Conservation (phyloP, 176 grass and related monocot genomes). For the Oryza glaberrima region DNA sequence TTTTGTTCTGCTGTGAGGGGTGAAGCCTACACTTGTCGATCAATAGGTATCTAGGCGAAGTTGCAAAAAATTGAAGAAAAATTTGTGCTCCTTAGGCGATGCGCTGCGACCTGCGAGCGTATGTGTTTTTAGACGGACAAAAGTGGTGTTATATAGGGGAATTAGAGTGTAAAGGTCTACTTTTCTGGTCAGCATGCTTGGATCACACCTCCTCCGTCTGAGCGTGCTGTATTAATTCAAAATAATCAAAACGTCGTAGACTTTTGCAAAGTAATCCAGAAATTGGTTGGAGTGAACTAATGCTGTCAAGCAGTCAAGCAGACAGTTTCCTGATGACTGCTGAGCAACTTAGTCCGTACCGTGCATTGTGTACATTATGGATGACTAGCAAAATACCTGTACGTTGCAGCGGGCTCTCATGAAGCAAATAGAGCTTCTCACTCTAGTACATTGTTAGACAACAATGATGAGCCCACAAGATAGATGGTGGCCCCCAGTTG, state of each 20-base stretch:
- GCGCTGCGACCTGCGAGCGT: not conserved
- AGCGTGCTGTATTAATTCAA: not conserved
- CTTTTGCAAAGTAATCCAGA: conserved; percentile 6
- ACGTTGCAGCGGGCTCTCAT: too few species aligned
- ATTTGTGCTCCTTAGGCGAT: not conserved
- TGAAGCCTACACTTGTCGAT: not conserved
- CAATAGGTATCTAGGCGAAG: not conserved
- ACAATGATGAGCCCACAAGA: too few species aligned
- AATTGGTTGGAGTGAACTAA: not conserved
- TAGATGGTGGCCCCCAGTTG: too few species aligned
- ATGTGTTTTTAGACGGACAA: not conserved
- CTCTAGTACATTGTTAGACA: too few species aligned
- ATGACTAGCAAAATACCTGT: not conserved
- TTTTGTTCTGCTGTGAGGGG: not conserved
- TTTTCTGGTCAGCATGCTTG: not conserved
- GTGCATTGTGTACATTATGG: not conserved
- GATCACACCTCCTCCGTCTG: too few species aligned
- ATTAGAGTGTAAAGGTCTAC: not conserved
- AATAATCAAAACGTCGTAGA: not conserved
- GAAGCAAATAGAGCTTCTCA: too few species aligned
- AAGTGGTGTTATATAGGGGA: not conserved
- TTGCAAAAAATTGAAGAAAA: not conserved
- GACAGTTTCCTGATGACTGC: not conserved
- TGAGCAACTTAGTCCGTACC: not conserved
- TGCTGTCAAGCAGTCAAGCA: not conserved